Conservation (phyloP, 2,329 filamentous ascomycete species). For the Monosporascus cannonballus region DNA sequence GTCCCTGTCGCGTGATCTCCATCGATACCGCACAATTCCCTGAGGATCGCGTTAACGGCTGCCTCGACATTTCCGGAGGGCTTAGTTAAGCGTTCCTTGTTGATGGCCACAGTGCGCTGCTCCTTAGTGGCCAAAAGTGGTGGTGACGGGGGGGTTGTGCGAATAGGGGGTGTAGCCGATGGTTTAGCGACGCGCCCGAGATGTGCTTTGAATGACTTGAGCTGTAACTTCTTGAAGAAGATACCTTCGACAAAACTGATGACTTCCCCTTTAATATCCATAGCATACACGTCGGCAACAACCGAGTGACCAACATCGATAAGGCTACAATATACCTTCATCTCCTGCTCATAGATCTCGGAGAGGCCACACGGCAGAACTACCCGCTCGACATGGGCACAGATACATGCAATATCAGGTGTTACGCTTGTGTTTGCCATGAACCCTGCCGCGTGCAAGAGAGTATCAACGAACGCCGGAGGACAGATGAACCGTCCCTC, state of each 20-base stretch:
- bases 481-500: conserved; percentile 14
- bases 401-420: conserved; percentile 23
- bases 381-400: conserved; percentile 16
- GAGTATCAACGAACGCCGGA: conserved; percentile 23
- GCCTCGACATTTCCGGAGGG: neutral
- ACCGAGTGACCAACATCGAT: conserved; percentile 18
- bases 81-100: neutral
- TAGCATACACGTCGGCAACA: conserved; percentile 21
- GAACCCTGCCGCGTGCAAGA: conserved; percentile 26
- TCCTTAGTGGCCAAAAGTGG: neutral
- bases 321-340: conserved; percentile 22
- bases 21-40: conserved; percentile 46
- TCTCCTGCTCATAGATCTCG: conserved; percentile 9
- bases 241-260: conserved; percentile 19
- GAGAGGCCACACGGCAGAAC: conserved; percentile 8
- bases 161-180: neutral
- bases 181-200: conserved; percentile 1
- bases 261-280: conserved; percentile 14
- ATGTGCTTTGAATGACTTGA: conserved; percentile 27
- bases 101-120: neutral
- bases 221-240: conserved; percentile 23
- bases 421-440: conserved; percentile 22
- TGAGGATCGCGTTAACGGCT: conserved; percentile 20
- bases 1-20: conserved; percentile 30
- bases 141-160: neutral